A percentile compares a stretch with the other conserved stretches of the same genome.
Evolutionary conservation across 768 basidiomycete species (phyloP).

Genomic region (Tubosaeta sp.): DNA sequence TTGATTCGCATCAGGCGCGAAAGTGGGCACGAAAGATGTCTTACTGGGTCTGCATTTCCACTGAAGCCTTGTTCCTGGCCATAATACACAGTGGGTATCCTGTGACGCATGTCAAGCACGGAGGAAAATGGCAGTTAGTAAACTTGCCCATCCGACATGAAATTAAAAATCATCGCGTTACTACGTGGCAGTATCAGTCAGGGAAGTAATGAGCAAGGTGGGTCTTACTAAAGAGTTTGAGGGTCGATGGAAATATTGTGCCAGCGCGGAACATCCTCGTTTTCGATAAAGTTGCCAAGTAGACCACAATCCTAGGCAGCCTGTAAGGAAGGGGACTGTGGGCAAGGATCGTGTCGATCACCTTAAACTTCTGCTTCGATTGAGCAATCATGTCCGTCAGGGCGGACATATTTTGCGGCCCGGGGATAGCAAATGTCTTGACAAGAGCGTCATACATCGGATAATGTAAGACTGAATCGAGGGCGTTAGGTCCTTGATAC

Average conservation of each 20-base stretch:
- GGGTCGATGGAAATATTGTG: conserved; percentile 60
- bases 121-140: neutral
- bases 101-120: neutral
- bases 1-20: neutral
- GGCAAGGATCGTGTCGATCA: neutral
- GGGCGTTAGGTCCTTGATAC: conserved; percentile 57
- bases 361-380: conserved; percentile 52
- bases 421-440: conserved; percentile 68
- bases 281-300: conserved; percentile 77
- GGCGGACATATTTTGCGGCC: conserved; percentile 56
- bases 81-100: conserved; percentile 59
- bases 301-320: conserved; percentile 17
- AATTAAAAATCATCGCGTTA: conserved; percentile 32
- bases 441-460: conserved; percentile 63
- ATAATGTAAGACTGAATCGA: conserved; percentile 71
- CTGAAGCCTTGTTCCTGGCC: conserved; percentile 69
- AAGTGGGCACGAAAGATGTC: neutral
- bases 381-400: conserved; percentile 49
- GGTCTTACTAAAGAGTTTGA: neutral
- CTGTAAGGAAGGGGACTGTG: neutral
- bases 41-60: conserved; percentile 47
- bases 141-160: conserved; percentile 64
- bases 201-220: neutral
- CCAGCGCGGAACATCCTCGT: conserved; percentile 76
- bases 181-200: neutral